phyloP scores from a whole-genome alignment of 305 asterid genomes.

The Withania somnifera region DNA sequence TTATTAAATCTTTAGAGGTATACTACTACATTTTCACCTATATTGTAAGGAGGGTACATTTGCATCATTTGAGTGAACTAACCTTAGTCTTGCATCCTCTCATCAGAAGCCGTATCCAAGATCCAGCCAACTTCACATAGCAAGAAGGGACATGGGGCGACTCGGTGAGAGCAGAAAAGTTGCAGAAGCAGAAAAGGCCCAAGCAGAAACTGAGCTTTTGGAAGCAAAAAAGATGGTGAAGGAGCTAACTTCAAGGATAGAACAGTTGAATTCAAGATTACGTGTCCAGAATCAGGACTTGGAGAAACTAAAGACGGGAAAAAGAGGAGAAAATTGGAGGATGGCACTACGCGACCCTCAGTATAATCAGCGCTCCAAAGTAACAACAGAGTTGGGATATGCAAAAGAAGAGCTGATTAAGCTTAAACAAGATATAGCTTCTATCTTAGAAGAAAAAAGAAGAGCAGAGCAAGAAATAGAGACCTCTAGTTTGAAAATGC shows the following conservation, averaged over 20 bases:
- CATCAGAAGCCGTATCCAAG: constrained; percentile 27
- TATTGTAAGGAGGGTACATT: neutral
- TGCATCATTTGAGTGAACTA: neutral
- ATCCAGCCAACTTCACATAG: constrained; percentile 44
- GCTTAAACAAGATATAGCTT: constrained; percentile 72
- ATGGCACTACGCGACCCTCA: neutral
- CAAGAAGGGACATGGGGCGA: constrained; percentile 27
- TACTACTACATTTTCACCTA: neutral
- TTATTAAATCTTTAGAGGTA: constrained; percentile 35
- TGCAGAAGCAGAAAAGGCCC: constrained; percentile 24
- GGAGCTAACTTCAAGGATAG: constrained; percentile 30
- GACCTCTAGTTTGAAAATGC: constrained; percentile 18
- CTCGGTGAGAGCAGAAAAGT: constrained; percentile 20
- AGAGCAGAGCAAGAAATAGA: constrained; percentile 42
- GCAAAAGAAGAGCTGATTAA: constrained; percentile 46
- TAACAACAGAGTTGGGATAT: constrained; percentile 42
- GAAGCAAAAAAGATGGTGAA: constrained; percentile 39
- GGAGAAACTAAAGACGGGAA: constrained; percentile 35
- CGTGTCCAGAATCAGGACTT: constrained; percentile 20
- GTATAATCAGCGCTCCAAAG: constrained; percentile 22
- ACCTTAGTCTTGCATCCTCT: neutral
- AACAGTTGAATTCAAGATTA: constrained; percentile 45
- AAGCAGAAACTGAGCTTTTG: constrained; percentile 46
- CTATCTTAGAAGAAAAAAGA: constrained; percentile 45
- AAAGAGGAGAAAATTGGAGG: constrained; percentile 18